Evolutionary conservation across 169 alveolate species (phyloP), one percentile per base, ranked within the genome.

Genomic region (Plasmodium blacklocki): DNA sequence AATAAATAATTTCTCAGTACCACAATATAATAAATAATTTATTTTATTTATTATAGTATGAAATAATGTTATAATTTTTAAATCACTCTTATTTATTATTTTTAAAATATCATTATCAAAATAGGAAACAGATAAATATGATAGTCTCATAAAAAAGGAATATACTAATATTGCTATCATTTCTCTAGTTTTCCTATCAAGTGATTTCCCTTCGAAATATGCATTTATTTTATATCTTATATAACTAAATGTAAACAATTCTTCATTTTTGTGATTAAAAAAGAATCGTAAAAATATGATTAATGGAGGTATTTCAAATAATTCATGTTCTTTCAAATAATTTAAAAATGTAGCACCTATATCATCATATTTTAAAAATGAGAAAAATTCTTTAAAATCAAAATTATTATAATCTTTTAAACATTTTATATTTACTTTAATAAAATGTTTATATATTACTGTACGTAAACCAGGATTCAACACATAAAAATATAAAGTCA

Each of bases 31-130:
- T 9, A 62, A 3, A 49, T 45, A 86, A 21, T 50, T 60, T 0
- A 86, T 11, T 54, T 86, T 86, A 73, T 86, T 86, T 29, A 86
- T 5, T 0, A 86, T 29, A 0, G 21, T 86, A n/a, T 86, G 92
- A 39, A 86, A 86, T 62, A 54, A 58, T 6, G 15, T 58, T 18
- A 86, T 19, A 11, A 86, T 3, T 1, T 72, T n/a, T 0, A 72
- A 4, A 50, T 86, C 92, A 59, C 54, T 64, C 3, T 73, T 21
- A 15, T 86, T 26, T 18, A 86, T 15, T 8, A 86, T 19, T 9
- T 49, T 45, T 0, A 18, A 66, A 2, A 86, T 49, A 18, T 86
- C 60, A 43, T 26, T 14, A 11, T 86, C 76, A 23, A 64, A 86
- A 54, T 56, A 72, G 1, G 88, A 70, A 14, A 62, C 75, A 0